Percentiles rank a stretch among this genome's conserved stretches.
phyloP scores from a whole-genome alignment of 192 early-diverging fungal genomes.

The Dispira parvispora region DNA sequence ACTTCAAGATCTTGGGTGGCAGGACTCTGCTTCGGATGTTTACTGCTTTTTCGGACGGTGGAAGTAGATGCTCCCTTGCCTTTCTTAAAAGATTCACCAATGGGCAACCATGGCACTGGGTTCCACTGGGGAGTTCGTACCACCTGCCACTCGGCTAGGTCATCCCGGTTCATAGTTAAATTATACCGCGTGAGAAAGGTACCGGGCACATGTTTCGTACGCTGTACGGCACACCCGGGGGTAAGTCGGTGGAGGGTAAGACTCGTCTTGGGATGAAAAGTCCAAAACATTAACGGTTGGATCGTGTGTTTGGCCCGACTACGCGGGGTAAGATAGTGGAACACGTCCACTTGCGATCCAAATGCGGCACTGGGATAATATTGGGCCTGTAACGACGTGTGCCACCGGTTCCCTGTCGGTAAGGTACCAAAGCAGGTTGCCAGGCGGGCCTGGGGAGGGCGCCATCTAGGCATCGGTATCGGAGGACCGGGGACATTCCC shows the following conservation, averaged over 20 bases:
- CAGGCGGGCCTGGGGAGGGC: neutral
- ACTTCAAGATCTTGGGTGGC: neutral
- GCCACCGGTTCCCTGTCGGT: neutral
- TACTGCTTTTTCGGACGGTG: neutral
- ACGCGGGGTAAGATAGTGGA: neutral
- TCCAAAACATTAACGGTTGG: slow-evolving; percentile 4
- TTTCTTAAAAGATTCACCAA: too few relatives aligned
- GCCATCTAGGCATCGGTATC: too few relatives aligned
- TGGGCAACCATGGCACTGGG: neutral
- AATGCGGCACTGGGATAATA: slow-evolving; percentile 6
- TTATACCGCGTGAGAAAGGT: neutral
- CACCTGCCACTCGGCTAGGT: slow-evolving; percentile 9
- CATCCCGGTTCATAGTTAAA: slow-evolving; percentile 1
- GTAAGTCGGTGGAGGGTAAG: slow-evolving; percentile 7
- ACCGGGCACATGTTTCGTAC: neutral
- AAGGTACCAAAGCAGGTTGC: neutral
- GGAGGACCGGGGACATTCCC: too few relatives aligned
- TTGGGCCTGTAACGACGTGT: slow-evolving; percentile 3
- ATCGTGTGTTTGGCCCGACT: neutral
- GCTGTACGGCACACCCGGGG: neutral
- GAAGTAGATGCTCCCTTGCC: too few relatives aligned
- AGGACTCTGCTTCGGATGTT: neutral
- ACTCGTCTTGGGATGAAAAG: neutral
- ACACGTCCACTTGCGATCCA: neutral
- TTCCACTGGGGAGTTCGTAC: neutral